phyloP scores from a whole-genome alignment of 192 early-diverging fungal genomes.

The Umbelopsis sp. region DNA sequence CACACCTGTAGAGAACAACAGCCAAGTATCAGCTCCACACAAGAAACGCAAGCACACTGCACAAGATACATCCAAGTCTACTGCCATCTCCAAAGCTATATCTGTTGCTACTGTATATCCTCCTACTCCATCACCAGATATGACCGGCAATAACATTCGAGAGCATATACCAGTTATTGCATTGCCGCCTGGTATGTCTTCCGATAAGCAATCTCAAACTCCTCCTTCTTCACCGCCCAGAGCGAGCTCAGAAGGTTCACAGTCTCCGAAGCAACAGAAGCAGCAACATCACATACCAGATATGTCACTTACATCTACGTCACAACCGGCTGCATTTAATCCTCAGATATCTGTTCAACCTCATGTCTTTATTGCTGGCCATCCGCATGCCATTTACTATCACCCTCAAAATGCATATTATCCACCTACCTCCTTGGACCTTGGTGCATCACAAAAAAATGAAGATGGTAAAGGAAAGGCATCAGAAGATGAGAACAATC shows the following conservation, averaged over 20 bases:
- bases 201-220: neutral
- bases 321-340: neutral
- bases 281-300: neutral
- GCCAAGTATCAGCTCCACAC: neutral
- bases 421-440: neutral
- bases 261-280: neutral
- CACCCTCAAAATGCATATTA: constrained; percentile 8
- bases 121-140: neutral
- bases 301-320: neutral
- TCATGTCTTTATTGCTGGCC: constrained; percentile 11
- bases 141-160: neutral
- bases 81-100: neutral
- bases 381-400: neutral
- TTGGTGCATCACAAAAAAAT: neutral
- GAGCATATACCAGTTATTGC: neutral
- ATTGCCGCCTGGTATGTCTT: neutral
- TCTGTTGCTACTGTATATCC: neutral
- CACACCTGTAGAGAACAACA: no score
- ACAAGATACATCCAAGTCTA: neutral
- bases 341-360: constrained; percentile 16
- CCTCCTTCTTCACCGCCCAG: neutral
- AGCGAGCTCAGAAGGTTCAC: neutral
- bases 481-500: neutral
- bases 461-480: neutral
- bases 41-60: neutral